These are phyloP conservation scores for Torulaspora delbrueckii DNA, from an alignment of 805 yeast species.

Conservation along the genomic window DNA sequence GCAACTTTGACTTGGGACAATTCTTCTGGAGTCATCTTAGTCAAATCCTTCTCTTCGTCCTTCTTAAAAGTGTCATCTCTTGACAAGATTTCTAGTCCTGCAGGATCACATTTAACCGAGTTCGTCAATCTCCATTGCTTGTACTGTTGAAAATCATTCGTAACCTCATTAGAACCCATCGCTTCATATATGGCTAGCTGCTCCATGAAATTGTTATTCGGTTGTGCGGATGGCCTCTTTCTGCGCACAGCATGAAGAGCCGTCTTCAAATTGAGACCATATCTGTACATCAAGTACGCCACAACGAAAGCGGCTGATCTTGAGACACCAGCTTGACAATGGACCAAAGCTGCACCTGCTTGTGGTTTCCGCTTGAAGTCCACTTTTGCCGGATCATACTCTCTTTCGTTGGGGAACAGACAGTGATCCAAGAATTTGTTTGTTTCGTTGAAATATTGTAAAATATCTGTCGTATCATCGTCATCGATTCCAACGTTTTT, in stretches of 20 bases:
- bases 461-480: constrained; percentile 57
- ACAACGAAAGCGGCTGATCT: constrained; percentile 81
- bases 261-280: constrained; percentile 51
- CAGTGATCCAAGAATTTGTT: constrained; percentile 65
- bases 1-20: constrained; percentile 37
- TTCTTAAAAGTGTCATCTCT: constrained; percentile 34
- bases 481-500: constrained; percentile 71
- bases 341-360: constrained; percentile 49
- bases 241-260: constrained; percentile 74
- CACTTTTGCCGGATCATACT: constrained; percentile 30
- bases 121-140: constrained; percentile 42
- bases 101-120: constrained; percentile 39
- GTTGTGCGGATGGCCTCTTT: constrained; percentile 55
- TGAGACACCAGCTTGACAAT: constrained; percentile 91
- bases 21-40: constrained; percentile 28
- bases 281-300: constrained; percentile 82
- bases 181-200: constrained; percentile 64
- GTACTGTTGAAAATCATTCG: constrained; percentile 35
- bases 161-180: constrained; percentile 35
- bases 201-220: constrained; percentile 67
- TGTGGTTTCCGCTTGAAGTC: constrained; percentile 37
- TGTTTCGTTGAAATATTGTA: constrained; percentile 55
- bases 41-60: constrained; percentile 25
- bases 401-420: constrained; percentile 42
- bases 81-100: constrained; percentile 34